Conservation (phyloP, 2,329 filamentous ascomycete species). For the Alternaria sp. region DNA sequence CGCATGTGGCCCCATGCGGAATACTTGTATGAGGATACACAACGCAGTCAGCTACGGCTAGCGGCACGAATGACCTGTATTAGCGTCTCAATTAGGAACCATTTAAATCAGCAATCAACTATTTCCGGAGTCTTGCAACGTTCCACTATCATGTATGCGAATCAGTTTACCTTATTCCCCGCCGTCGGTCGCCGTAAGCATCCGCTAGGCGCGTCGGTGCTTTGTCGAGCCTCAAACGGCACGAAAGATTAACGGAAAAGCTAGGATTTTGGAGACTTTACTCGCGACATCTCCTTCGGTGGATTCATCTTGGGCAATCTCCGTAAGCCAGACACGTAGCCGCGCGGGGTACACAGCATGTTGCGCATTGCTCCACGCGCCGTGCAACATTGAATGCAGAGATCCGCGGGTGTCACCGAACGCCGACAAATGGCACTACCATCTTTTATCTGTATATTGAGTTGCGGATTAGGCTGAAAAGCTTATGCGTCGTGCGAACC, state of each 20-base stretch:
- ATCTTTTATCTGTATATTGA: background rate
- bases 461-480: background rate
- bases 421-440: background rate
- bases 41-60: constrained; percentile 7
- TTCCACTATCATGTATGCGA: background rate
- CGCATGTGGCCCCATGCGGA: background rate
- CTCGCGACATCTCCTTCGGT: background rate
- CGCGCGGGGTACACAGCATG: background rate
- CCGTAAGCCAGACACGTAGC: background rate
- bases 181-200: background rate
- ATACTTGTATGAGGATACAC: constrained; percentile 1
- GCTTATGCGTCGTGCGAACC: background rate
- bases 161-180: background rate
- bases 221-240: background rate
- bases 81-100: background rate
- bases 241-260: background rate
- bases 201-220: background rate
- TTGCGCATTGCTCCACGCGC: constrained; percentile 8
- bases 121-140: constrained; percentile 1
- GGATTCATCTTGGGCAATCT: background rate
- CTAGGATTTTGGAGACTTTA: background rate
- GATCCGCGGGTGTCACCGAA: background rate
- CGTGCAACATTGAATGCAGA: constrained; percentile 12
- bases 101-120: constrained; percentile 1
- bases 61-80: constrained; percentile 6